Evolutionary conservation across 352 stramenopile species (phyloP).

Genomic region (Pythium volutum): DNA sequence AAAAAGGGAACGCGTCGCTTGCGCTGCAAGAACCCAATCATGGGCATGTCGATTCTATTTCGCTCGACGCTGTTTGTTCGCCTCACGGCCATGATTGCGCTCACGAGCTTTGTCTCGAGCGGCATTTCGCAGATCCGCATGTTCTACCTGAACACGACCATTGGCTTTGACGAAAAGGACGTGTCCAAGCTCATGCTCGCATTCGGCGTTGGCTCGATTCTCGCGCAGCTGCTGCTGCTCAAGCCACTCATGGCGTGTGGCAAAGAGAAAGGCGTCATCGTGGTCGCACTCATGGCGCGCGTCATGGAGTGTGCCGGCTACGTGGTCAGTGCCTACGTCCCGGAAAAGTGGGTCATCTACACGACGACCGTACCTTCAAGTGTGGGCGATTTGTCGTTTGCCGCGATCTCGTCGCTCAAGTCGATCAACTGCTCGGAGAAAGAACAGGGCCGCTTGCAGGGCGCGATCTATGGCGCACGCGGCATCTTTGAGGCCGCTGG

Average conservation of each 20-base stretch:
- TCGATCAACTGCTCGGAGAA: conserved; percentile 61
- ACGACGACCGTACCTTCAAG: conserved; percentile 35
- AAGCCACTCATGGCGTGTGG: conserved; percentile 53
- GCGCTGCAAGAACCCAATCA: conserved; percentile 57
- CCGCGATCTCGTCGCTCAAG: conserved; percentile 62
- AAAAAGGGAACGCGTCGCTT: conserved; percentile 34
- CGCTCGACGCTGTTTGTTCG: conserved; percentile 60
- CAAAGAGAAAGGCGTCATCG: conserved; percentile 63
- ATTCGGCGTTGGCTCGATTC: conserved; percentile 49
- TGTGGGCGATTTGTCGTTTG: conserved; percentile 66
- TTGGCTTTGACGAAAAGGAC: conserved; percentile 69
- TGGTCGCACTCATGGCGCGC: conserved; percentile 46
- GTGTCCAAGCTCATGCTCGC: conserved; percentile 60
- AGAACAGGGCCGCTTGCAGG: conserved; percentile 74
- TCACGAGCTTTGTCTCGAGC: conserved; percentile 63
- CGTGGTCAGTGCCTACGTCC: conserved; percentile 45
- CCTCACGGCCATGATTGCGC: conserved; percentile 59
- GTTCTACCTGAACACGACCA: conserved; percentile 76
- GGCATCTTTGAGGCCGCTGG: conserved; percentile 61
- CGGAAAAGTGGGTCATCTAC: conserved; percentile 59
- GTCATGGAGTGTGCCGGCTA: conserved; percentile 42
- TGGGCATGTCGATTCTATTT: conserved; percentile 63
- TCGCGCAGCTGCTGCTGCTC: conserved; percentile 60
- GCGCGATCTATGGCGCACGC: conserved; percentile 62
- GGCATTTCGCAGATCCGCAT: conserved; percentile 59